These are phyloP conservation scores for Boletus reticuloceps DNA, from an alignment of 768 basidiomycete species.

Conservation along the genomic window DNA sequence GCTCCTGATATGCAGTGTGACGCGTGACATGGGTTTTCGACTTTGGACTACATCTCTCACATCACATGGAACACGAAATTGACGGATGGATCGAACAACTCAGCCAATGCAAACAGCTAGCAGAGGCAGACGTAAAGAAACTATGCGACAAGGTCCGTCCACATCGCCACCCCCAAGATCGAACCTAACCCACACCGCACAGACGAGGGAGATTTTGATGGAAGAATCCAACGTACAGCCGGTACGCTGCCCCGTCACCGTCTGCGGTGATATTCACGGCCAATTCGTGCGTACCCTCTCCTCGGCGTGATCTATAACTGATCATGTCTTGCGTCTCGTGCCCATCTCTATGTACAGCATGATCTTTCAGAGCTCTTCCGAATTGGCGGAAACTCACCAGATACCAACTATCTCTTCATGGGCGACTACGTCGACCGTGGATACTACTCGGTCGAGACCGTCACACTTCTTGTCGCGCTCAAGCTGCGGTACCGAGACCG, in stretches of 20 bases:
- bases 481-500: slow-evolving; percentile 98
- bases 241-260: slow-evolving; percentile 97
- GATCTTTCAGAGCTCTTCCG: slow-evolving; percentile 98
- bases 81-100: slow-evolving; percentile 97
- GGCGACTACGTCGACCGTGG: slow-evolving; percentile 99
- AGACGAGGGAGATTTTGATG: slow-evolving; percentile 99
- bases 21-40: slow-evolving; percentile 12
- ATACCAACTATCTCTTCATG: slow-evolving; percentile 99
- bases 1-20: slow-evolving; percentile 24
- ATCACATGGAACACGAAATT: slow-evolving; percentile 67
- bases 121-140: slow-evolving; percentile 94
- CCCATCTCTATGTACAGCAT: slow-evolving; percentile 56
- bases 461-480: slow-evolving; percentile 93
- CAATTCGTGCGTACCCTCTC: slow-evolving; percentile 83
- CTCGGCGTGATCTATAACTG: slow-evolving; percentile 22
- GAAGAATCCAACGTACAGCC: slow-evolving; percentile 99
- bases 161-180: slow-evolving; percentile 3
- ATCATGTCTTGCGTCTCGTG: slow-evolving; percentile 17
- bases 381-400: slow-evolving; percentile 97
- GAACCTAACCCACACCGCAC: slow-evolving; percentile 18
- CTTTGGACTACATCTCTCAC: slow-evolving; percentile 11
- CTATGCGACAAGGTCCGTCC: slow-evolving; percentile 92
- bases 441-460: slow-evolving; percentile 99
- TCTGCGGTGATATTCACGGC: slow-evolving; percentile 99
- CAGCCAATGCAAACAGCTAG: slow-evolving; percentile 94